Evolutionary conservation across 169 alveolate species (phyloP).

Genomic region (Plasmodium gonderi): DNA sequence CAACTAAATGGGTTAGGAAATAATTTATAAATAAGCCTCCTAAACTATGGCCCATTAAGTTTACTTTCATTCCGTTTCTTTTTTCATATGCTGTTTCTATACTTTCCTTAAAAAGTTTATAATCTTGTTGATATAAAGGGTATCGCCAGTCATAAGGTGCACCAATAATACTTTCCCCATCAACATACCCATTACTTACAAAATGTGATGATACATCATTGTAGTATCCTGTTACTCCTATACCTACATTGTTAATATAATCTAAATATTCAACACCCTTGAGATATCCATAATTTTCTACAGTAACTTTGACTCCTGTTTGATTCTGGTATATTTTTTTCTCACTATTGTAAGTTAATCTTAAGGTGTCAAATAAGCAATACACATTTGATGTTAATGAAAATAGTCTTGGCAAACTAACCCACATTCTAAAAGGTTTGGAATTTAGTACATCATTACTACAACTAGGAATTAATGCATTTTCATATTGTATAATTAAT

Average conservation of each 20-base stretch:
- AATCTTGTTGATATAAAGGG: conserved; percentile 47
- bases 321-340: conserved; percentile 4
- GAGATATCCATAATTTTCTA: conserved; percentile 35
- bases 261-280: conserved; percentile 49
- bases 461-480: conserved; percentile 42
- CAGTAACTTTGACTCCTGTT: conserved; percentile 41
- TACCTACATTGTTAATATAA: conserved; percentile 26
- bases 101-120: conserved; percentile 4
- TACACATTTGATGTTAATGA: conserved; percentile 35
- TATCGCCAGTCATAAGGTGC: conserved; percentile 73
- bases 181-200: conserved; percentile 26
- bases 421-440: conserved; percentile 48
- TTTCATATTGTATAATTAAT: conserved; percentile 33
- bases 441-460: conserved; percentile 13
- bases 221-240: conserved; percentile 34
- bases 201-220: conserved; percentile 4
- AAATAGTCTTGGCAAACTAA: conserved; percentile 25
- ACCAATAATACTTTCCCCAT: conserved; percentile 48
- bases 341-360: conserved; percentile 21
- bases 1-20: conserved; percentile 31
- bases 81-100: conserved; percentile 38
- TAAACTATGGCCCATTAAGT: conserved; percentile 62
- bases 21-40: conserved; percentile 57
- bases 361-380: conserved; percentile 46
- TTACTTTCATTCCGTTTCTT: conserved; percentile 16